Base-by-base conservation (phyloP, 768 basidiomycete genomes). In the Auricularia sp. region DNA sequence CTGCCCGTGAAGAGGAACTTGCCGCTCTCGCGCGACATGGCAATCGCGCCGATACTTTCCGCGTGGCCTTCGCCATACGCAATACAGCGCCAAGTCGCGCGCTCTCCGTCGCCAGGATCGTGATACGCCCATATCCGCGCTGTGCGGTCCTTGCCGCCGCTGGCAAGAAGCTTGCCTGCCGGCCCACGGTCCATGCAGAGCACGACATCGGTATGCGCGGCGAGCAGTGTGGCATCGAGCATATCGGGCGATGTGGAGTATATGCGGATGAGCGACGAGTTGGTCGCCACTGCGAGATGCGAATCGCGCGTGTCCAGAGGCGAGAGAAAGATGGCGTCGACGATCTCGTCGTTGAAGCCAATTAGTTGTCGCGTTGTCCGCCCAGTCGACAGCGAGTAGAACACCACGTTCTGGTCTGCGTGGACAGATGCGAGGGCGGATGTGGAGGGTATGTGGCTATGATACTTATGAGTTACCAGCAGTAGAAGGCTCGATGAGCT, bases 271-370 rank as follows among this genome's bases (percentile, higher is more conserved):
- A 97, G 83, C 33, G 93, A 91, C 1, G 97, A 98, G 74, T 99
- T 99, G 47, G 97, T 96, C n/a, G 96, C 96, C 21, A 99, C 79
- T 21, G 96, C 97, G 36, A 98, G 77, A 69, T 91, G 87, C 1
- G 86, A 81, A 72, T 94, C 91, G 36, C 68, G 66, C 21, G 72
- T 59, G 23, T 78, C 72, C 33, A 70, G n/a, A 36, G 80, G 72
- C 56, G 83, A 83, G 65, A 99, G 81, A 76, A 94, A 92, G 34
- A 83, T 80, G 3, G 87, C 84, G 70, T 98, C 97, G 61, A 98
- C 89, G 68, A 98, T 94, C 75, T 98, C 96, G 75, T 99, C 97
- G 74, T 98, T 98, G 81, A 89, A 99, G 0, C 97, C 97, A 70
- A 98, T 87, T 68, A 98, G 77, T 69, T 98, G 96, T 18, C 90